These are phyloP conservation scores for Calonectria ilicicola DNA, from an alignment of 2,329 filamentous ascomycete genomes.

Conservation along the genomic window DNA sequence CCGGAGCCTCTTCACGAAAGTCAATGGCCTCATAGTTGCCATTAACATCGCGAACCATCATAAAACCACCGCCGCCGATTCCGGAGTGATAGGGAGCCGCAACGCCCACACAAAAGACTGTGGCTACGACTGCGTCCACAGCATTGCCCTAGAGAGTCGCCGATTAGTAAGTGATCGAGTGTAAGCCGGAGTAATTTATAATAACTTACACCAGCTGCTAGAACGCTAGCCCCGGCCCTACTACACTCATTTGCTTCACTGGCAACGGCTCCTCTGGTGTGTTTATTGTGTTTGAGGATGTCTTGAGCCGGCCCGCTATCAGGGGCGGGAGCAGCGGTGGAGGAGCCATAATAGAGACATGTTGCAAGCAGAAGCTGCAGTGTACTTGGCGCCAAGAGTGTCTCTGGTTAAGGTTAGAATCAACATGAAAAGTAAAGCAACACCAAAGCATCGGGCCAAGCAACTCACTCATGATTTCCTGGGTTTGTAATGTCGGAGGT, in stretches of 20 bases:
- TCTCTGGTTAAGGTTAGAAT: neutral
- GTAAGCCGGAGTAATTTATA: neutral
- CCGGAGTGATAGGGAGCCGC: constrained; percentile 84
- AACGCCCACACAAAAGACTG: constrained; percentile 80
- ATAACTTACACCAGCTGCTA: constrained; percentile 62
- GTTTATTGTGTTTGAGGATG: constrained; percentile 21
- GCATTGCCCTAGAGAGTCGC: constrained; percentile 71
- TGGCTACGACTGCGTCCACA: constrained; percentile 80
- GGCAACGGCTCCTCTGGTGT: constrained; percentile 72
- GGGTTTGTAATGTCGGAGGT: constrained; percentile 5
- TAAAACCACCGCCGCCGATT: constrained; percentile 92
- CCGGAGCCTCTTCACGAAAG: constrained; percentile 89
- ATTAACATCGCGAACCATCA: constrained; percentile 78
- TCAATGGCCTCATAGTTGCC: constrained; percentile 90
- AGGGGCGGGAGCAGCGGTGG: constrained; percentile 24
- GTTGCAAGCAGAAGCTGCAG: constrained; percentile 20
- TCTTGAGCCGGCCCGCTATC: constrained; percentile 18
- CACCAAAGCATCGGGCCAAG: neutral
- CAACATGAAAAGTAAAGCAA: neutral
- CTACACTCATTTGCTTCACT: constrained; percentile 79
- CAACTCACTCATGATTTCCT: constrained; percentile 6
- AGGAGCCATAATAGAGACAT: constrained; percentile 19
- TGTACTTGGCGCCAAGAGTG: neutral
- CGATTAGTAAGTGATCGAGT: neutral
- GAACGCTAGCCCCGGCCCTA: constrained; percentile 72